Percentiles rank a stretch among this genome's conserved stretches.
Evolutionary conservation across 2,329 filamentous ascomycete genomes (phyloP).

Genomic region (Graphilbum fragrans): DNA sequence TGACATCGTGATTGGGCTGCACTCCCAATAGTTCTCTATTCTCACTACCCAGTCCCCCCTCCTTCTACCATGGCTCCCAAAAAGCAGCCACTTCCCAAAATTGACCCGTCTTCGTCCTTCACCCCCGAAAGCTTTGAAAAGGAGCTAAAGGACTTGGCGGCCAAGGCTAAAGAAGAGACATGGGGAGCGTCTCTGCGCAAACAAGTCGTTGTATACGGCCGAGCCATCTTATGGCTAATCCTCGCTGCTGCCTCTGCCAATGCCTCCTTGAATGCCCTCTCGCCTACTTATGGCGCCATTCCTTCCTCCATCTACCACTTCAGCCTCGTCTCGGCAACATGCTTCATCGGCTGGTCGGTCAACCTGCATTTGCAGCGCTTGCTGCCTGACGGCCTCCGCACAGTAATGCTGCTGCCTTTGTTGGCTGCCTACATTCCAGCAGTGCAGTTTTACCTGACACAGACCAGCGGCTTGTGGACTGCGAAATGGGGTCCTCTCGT

Average conservation of each 20-base stretch:
- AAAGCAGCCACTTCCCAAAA: conserved; percentile 22
- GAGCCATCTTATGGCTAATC: conserved; percentile 31
- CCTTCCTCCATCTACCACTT: conserved; percentile 63
- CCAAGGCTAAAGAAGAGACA: conserved; percentile 26
- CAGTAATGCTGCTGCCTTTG: conserved; percentile 49
- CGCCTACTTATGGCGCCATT: conserved; percentile 81
- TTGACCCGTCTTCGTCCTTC: conserved; percentile 23
- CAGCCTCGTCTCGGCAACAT: conserved; percentile 50
- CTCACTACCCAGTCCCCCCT: too few species aligned
- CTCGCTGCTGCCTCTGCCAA: conserved; percentile 54
- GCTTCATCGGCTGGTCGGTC: conserved; percentile 60
- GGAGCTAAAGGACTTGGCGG: conserved; percentile 39
- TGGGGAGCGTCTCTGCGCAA: conserved; percentile 19
- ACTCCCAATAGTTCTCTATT: too few species aligned
- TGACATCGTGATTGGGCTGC: neutral
- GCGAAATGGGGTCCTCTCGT: conserved; percentile 61
- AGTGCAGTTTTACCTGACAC: conserved; percentile 59
- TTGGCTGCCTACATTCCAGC: conserved; percentile 65
- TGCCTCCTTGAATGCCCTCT: conserved; percentile 63
- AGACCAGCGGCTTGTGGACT: conserved; percentile 53
- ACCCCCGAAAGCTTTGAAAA: conserved; percentile 40
- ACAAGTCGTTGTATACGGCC: conserved; percentile 28
- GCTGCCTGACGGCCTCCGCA: conserved; percentile 20
- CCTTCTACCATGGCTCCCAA: too few species aligned
- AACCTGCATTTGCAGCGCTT: conserved; percentile 43